These are phyloP conservation scores for Candida gorgasii DNA, from an alignment of 805 yeast genomes.

Conservation along the genomic window DNA sequence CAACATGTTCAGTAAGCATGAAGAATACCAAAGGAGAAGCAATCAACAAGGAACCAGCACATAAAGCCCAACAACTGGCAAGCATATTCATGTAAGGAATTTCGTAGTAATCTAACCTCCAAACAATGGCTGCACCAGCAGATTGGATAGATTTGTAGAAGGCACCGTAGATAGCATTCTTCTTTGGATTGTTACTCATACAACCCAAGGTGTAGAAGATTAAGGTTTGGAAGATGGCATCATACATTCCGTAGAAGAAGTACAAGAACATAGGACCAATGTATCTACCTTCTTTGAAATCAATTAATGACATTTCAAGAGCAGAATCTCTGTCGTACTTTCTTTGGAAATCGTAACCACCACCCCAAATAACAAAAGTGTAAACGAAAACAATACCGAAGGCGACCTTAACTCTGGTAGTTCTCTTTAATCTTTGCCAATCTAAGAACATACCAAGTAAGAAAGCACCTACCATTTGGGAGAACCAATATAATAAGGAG, in stretches of 20 bases:
- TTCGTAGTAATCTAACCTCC: constrained; percentile 53
- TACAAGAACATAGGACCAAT: constrained; percentile 63
- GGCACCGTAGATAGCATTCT: constrained; percentile 57
- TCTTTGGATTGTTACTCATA: constrained; percentile 56
- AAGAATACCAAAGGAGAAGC: constrained; percentile 49
- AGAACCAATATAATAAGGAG: constrained; percentile 59
- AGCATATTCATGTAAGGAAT: constrained; percentile 39
- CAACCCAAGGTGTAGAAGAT: constrained; percentile 62
- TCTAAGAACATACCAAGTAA: constrained; percentile 52
- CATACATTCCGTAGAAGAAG: constrained; percentile 61
- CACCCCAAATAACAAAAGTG: constrained; percentile 58
- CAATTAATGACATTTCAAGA: constrained; percentile 31
- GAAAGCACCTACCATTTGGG: constrained; percentile 60
- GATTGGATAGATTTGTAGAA: constrained; percentile 65
- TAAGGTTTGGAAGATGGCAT: constrained; percentile 60
- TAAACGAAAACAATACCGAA: constrained; percentile 39
- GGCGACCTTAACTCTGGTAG: constrained; percentile 48
- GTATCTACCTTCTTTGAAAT: constrained; percentile 47
- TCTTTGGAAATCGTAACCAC: constrained; percentile 52
- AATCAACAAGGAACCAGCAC: constrained; percentile 47
- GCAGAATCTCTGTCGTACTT: constrained; percentile 36
- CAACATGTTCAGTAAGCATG: constrained; percentile 46
- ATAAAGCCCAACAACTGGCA: constrained; percentile 54
- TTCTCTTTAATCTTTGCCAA: constrained; percentile 39
- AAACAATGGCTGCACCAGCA: constrained; percentile 62